These are phyloP conservation scores for Aspergillus coremiiformis DNA, from an alignment of 495 filamentous ascomycete species.

Conservation along the genomic window DNA sequence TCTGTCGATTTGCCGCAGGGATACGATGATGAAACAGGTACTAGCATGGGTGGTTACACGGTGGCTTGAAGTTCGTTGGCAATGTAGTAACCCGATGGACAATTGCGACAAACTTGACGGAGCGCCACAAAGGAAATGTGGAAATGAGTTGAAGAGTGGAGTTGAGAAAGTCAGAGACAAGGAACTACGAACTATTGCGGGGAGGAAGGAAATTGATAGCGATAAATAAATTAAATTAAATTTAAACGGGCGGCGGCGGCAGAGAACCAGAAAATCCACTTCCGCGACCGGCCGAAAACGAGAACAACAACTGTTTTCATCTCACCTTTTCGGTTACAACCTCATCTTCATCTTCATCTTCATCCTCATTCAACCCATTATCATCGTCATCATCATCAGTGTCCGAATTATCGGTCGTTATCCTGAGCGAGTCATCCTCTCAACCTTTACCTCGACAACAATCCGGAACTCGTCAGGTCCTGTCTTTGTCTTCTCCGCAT, in stretches of 20 bases:
- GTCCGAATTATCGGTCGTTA: background rate
- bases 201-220: slow-evolving; percentile 1
- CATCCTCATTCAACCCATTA: background rate
- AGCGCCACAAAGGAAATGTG: background rate
- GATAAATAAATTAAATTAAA: too few relatives aligned
- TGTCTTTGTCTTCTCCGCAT: slow-evolving; percentile 5
- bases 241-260: background rate
- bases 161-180: background rate
- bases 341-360: background rate
- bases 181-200: slow-evolving; percentile 2
- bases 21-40: slow-evolving; percentile 16
- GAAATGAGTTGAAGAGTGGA: background rate
- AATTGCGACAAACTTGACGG: background rate
- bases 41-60: slow-evolving; percentile 20
- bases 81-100: background rate
- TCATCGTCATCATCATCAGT: background rate
- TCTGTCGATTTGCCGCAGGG: slow-evolving; percentile 10
- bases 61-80: slow-evolving; percentile 3
- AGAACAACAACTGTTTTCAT: too few relatives aligned
- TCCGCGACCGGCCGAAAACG: slow-evolving; percentile 1
- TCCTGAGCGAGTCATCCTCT: too few relatives aligned
- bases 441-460: too few relatives aligned
- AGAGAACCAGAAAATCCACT: background rate
- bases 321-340: background rate
- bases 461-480: background rate